Base-by-base conservation (phyloP, 345 rosid genomes). In the Erucastrum elatum region DNA sequence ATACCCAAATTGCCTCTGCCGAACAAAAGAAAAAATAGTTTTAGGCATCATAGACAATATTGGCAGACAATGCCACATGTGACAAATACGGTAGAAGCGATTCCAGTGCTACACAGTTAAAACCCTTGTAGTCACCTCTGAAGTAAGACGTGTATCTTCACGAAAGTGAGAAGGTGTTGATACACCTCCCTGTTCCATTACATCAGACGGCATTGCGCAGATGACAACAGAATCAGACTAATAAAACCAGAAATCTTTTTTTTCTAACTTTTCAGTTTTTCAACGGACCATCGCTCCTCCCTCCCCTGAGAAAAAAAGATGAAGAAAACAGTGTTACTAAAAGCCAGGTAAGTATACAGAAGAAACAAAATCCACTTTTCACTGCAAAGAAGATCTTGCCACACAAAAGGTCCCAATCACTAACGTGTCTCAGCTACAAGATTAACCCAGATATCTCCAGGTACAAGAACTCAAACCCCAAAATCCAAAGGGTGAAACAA, bases 1-100 rank as follows among this genome's bases (percentile, higher is more conserved):
- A 74, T 86, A 87, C 70, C 88, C 93, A 86, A 81, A 68, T 85
- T 90, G 90, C 79, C 86, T 87, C 97, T 91, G 94, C 80, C 70
- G 75, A 86, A 78, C 11, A 66, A 33, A 60, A 81, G 17, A 68
- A 30, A 63, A 35, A 60, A 64, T 60, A 62, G 74, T 70, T 60
- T 67, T 6, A 55, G 31, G 66, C 70, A 49, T 49, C 39, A 70
- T 2, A 64, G 25, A 69, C 27, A 39, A 53, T 11, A 44, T 53
- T 26, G 64, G 67, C 33, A 63, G 46, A 60, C 51, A 66, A 15
- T 63, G 5, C 30, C 44, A 44, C 53, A 69, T 10, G 53, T 17
- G 30, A 26, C 10, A 9, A 10, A 21, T 27, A 77, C 30, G 7
- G 49, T 27, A 25, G 64, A 16, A 44, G 71, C n/a, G 65, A 68